Percentiles rank a stretch among this genome's conserved stretches.
phyloP scores from a whole-genome alignment of 305 asterid genomes.

The Petunia hybrid region DNA sequence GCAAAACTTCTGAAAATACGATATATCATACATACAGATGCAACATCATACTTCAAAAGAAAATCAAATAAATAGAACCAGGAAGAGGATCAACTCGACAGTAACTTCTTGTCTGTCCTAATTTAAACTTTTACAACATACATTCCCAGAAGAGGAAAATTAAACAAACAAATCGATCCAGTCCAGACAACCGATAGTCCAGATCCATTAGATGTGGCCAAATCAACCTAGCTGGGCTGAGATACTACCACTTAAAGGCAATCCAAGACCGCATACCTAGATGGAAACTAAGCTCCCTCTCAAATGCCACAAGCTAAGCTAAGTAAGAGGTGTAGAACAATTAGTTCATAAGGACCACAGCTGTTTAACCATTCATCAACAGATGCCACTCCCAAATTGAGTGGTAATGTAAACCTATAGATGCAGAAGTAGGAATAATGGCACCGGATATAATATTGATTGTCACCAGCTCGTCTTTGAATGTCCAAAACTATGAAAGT shows the following conservation, averaged over 20 bases:
- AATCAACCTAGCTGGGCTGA: slow-evolving; percentile 12
- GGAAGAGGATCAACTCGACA: background rate
- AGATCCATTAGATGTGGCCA: background rate
- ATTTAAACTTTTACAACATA: slow-evolving; percentile 7
- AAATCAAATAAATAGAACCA: background rate
- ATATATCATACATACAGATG: background rate
- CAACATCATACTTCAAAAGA: background rate
- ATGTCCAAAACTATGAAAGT: background rate
- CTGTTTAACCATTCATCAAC: no score
- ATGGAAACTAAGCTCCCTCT: no score
- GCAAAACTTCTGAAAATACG: slow-evolving; percentile 2
- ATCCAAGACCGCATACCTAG: no score
- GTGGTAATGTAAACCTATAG: no score
- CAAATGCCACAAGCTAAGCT: no score
- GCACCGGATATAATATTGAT: no score
- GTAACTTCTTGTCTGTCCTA: background rate
- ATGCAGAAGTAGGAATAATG: no score
- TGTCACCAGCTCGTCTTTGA: slow-evolving; percentile 9
- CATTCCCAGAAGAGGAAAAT: background rate
- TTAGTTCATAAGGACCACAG: no score
- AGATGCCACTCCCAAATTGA: no score
- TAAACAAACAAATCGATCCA: background rate
- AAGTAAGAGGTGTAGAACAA: no score
- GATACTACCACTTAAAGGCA: background rate
- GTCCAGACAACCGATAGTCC: background rate